Evolutionary conservation across 495 filamentous ascomycete species (phyloP).

Genomic region (Aspergillus biplanus): DNA sequence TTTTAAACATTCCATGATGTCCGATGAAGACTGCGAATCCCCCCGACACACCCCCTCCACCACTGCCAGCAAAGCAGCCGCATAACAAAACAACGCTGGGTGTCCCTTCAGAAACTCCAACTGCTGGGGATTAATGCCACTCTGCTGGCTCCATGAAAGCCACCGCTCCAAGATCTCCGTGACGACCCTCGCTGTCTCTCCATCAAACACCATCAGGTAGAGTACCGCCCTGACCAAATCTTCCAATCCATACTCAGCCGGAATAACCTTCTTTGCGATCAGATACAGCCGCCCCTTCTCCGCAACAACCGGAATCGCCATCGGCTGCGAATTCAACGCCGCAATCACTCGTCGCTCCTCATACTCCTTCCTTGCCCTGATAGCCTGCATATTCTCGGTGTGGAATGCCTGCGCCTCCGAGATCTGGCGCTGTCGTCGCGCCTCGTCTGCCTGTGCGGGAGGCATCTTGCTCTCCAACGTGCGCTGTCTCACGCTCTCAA

Average conservation of each 20-base stretch:
- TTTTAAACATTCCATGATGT: constrained; percentile 13
- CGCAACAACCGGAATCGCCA: neutral
- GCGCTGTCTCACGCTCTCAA: constrained; percentile 8
- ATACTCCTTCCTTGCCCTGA: constrained; percentile 4
- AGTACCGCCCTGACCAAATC: neutral
- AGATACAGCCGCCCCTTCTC: constrained; percentile 6
- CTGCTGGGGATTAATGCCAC: constrained; percentile 1
- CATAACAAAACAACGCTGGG: constrained; percentile 1
- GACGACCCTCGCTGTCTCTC: neutral
- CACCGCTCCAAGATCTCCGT: constrained; percentile 5
- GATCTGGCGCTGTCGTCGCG: neutral
- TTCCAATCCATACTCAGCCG: neutral
- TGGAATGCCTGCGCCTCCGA: constrained; percentile 4
- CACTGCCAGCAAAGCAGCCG: neutral
- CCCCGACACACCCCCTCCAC: neutral
- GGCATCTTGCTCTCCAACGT: constrained; percentile 10
- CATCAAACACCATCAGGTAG: constrained; percentile 1
- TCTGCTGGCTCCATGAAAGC: constrained; percentile 3
- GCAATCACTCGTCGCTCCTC: constrained; percentile 6
- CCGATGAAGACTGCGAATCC: neutral
- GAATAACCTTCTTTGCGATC: constrained; percentile 1
- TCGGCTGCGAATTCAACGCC: constrained; percentile 12
- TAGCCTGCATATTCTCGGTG: neutral
- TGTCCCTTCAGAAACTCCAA: neutral
- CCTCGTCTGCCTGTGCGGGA: constrained; percentile 8